Evolutionary conservation across 129 eudicot species (phyloP).

Genomic region (Flaveria robusta): DNA sequence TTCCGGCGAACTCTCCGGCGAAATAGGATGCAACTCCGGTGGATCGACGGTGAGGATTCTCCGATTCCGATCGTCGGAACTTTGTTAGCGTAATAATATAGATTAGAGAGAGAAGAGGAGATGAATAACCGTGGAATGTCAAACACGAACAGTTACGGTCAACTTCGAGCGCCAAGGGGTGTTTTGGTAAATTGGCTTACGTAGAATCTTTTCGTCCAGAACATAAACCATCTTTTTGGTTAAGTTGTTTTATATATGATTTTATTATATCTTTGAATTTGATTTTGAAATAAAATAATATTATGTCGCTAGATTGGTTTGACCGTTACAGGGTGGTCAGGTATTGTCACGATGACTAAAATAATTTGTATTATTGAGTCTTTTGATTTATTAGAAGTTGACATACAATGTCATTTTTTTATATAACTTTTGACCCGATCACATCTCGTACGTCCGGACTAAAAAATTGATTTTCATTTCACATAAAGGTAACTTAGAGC

Average conservation of each 20-base stretch:
- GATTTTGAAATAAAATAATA: background rate
- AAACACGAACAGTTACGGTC: conserved; percentile 31
- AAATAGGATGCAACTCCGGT: no score
- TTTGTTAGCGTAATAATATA: background rate
- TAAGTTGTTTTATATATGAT: background rate
- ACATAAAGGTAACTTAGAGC: no score
- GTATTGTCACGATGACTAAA: background rate
- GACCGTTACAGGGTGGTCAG: background rate
- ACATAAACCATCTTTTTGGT: background rate
- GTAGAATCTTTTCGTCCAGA: conserved; percentile 19
- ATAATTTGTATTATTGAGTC: background rate
- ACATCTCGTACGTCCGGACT: no score
- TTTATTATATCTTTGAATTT: background rate
- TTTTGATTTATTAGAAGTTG: background rate
- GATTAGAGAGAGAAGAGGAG: conserved; percentile 6
- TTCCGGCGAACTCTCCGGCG: background rate
- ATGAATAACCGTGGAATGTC: conserved; percentile 18
- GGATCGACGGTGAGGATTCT: conserved; percentile 5
- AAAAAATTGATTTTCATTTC: no score
- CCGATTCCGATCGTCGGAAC: conserved; percentile 2
- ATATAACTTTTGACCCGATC: no score
- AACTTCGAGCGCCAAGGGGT: conserved; percentile 34
- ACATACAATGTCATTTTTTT: no score
- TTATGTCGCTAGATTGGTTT: background rate
- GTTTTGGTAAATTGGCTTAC: conserved; percentile 10